phyloP scores from a whole-genome alignment of 305 asterid genomes.

The Solanum hybrid region DNA sequence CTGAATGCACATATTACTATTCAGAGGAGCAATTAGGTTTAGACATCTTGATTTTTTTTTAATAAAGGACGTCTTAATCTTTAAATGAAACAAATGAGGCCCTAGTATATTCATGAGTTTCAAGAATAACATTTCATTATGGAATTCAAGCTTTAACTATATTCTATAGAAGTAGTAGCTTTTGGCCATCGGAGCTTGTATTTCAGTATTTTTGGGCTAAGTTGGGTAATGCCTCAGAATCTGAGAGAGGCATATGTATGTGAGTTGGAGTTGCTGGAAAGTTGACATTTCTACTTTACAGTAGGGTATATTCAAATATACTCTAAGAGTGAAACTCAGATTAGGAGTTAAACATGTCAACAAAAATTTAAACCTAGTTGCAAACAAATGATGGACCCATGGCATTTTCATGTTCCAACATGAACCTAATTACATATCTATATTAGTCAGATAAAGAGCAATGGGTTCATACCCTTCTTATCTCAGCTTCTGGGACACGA shows the following conservation, averaged over 20 bases:
- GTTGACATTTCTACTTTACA: background rate
- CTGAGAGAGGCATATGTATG: background rate
- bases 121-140: background rate
- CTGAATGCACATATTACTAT: background rate
- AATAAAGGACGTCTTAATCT: background rate
- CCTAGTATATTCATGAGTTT: background rate
- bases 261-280: background rate
- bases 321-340: background rate
- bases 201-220: background rate
- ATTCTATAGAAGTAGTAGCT: background rate
- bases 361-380: background rate
- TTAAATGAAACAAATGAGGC: background rate
- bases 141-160: background rate
- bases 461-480: conserved; percentile 49
- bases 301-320: background rate
- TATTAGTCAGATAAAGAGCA: background rate
- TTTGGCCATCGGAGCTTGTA: background rate
- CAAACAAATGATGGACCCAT: background rate
- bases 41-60: background rate
- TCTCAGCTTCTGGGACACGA: conserved; percentile 68
- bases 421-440: background rate
- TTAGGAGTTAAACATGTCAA: background rate
- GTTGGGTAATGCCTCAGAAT: background rate
- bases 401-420: background rate
- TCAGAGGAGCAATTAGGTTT: background rate